Percentiles rank a stretch among this genome's conserved stretches.
These are phyloP conservation scores for Bromus sterilis DNA, from an alignment of 176 grass and related monocot species.

Conservation along the genomic window DNA sequence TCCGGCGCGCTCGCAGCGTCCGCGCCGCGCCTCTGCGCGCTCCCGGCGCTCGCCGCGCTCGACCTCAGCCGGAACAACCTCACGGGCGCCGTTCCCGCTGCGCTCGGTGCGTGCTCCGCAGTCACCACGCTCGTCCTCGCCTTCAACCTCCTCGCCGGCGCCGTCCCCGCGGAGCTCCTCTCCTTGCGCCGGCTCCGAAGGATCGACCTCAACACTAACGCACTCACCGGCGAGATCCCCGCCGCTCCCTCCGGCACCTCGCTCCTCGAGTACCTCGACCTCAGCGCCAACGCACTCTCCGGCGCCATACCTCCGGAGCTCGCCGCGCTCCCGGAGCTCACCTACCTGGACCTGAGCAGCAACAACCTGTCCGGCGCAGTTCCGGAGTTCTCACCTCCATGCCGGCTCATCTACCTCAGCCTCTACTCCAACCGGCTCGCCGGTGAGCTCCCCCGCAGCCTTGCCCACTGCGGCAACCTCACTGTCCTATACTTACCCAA, in stretches of 20 bases:
- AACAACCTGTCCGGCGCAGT: conserved; percentile 37
- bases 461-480: conserved; percentile 32
- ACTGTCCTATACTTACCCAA: conserved; percentile 6
- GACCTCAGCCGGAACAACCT: conserved; percentile 41
- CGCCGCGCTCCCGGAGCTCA: conserved; percentile 22
- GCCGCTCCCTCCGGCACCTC: not conserved
- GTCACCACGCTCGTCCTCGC: conserved; percentile 25
- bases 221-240: conserved; percentile 35
- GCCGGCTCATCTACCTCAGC: conserved; percentile 23
- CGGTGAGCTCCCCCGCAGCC: conserved; percentile 29
- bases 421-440: conserved; percentile 26
- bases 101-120: conserved; percentile 19
- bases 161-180: conserved; percentile 29
- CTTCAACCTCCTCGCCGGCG: conserved; percentile 29
- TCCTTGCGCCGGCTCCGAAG: conserved; percentile 7
- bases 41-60: conserved; percentile 23
- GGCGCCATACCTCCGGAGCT: conserved; percentile 30
- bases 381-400: conserved; percentile 17
- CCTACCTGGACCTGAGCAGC: conserved; percentile 30
- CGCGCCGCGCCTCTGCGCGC: conserved; percentile 12
- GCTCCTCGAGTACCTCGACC: conserved; percentile 23
- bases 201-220: conserved; percentile 32
- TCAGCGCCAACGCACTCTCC: conserved; percentile 24
- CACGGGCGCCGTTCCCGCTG: conserved; percentile 28
- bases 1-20: conserved; percentile 12